Conservation (phyloP, 1,139 yeast genomes). For the Sugiyamaella xylanicola region DNA sequence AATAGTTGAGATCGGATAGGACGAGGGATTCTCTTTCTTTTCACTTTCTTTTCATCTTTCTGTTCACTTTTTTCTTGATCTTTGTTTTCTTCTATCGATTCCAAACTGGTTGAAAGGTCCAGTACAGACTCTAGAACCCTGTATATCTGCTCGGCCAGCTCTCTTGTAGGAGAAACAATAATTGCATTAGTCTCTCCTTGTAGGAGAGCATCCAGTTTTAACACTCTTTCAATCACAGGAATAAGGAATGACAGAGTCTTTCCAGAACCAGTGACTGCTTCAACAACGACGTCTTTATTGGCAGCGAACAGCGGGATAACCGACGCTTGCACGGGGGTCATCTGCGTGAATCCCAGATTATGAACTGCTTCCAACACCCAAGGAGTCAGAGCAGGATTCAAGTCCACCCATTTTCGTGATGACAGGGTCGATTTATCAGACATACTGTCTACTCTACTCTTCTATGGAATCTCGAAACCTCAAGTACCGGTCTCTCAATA, state of each 20-base stretch:
- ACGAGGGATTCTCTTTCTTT: no score
- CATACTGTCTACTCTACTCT: no score
- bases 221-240: constrained; percentile 74
- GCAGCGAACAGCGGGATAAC: constrained; percentile 83
- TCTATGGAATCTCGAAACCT: no score
- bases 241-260: constrained; percentile 85
- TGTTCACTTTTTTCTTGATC: constrained; percentile 17
- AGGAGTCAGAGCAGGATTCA: constrained; percentile 35
- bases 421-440: constrained; percentile 15
- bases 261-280: constrained; percentile 95
- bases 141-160: constrained; percentile 81
- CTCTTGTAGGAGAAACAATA: constrained; percentile 88
- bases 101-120: constrained; percentile 58
- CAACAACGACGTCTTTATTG: constrained; percentile 96
- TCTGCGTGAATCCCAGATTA: constrained; percentile 71
- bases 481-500: no score
- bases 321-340: constrained; percentile 99
- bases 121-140: constrained; percentile 64
- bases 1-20: constrained; percentile 65
- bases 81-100: constrained; percentile 23
- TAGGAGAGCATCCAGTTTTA: constrained; percentile 32
- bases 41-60: no score
- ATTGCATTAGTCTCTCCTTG: constrained; percentile 69
- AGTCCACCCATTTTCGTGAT: constrained; percentile 37
- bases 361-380: constrained; percentile 59